A percentile compares a stretch with the other conserved stretches of the same genome.
phyloP scores from a whole-genome alignment of 1,139 yeast genomes.

The Pichia terricola region DNA sequence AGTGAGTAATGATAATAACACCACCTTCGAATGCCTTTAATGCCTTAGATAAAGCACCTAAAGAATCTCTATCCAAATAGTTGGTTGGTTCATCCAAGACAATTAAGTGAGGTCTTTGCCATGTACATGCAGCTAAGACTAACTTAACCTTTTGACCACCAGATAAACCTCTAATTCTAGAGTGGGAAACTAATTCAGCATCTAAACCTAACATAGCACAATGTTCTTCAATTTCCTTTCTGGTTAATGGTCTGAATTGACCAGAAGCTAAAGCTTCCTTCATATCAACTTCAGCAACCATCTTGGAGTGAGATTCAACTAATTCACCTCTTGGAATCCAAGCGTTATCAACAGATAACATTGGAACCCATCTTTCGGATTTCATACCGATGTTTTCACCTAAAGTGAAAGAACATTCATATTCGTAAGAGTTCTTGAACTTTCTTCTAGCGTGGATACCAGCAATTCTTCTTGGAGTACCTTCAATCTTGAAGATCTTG shows the following conservation, averaged over 20 bases:
- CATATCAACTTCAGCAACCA: constrained; percentile 99
- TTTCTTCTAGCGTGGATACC: constrained; percentile 97
- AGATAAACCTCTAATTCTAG: constrained; percentile 99
- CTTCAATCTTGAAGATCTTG: constrained; percentile 98
- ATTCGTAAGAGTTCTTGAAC: constrained; percentile 99
- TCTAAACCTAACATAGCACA: constrained; percentile 98
- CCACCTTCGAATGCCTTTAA: constrained; percentile 99
- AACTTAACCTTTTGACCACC: constrained; percentile 99
- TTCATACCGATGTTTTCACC: constrained; percentile 99
- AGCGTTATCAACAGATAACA: constrained; percentile 99
- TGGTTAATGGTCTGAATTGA: constrained; percentile 99
- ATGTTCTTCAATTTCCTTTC: constrained; percentile 99
- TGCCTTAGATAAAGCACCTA: constrained; percentile 99
- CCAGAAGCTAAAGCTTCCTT: constrained; percentile 99
- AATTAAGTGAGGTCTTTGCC: constrained; percentile 99
- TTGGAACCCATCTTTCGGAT: constrained; percentile 99
- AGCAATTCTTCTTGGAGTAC: constrained; percentile 93
- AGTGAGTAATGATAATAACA: constrained; percentile 98
- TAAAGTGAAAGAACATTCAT: constrained; percentile 92
- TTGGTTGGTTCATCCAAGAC: constrained; percentile 99
- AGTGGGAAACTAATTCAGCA: constrained; percentile 97
- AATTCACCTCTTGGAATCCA: constrained; percentile 99
- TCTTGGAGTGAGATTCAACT: constrained; percentile 95
- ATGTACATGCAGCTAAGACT: constrained; percentile 99
- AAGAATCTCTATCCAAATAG: constrained; percentile 98